Conservation (phyloP, 768 basidiomycete genomes). For the Scleroderma bovista region DNA sequence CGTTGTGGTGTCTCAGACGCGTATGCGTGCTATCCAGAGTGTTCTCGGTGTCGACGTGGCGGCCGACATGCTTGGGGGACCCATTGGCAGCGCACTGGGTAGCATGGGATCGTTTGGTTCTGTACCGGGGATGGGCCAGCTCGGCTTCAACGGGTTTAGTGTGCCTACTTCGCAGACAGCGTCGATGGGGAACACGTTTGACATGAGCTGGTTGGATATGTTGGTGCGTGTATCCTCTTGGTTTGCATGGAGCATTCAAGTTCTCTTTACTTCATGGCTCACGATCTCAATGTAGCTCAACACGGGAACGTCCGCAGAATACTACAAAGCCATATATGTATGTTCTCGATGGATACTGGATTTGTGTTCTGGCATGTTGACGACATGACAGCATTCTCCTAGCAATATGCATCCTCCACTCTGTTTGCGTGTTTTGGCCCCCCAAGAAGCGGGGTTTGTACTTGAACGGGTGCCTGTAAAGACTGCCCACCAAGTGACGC, state of each 20-base stretch:
- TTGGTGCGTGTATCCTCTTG: constrained; percentile 17
- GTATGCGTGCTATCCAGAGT: constrained; percentile 71
- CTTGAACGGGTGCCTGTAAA: constrained; percentile 68
- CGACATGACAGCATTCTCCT: constrained; percentile 50
- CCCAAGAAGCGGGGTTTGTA: constrained; percentile 72
- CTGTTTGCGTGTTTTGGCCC: constrained; percentile 56
- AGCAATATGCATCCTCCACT: constrained; percentile 64
- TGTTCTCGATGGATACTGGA: constrained; percentile 19
- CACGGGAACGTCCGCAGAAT: constrained; percentile 46
- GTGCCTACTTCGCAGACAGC: constrained; percentile 17
- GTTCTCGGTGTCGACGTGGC: constrained; percentile 36
- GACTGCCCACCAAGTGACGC: constrained; percentile 70
- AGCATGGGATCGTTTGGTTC: constrained; percentile 21
- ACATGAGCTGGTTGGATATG: constrained; percentile 25
- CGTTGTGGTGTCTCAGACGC: constrained; percentile 65
- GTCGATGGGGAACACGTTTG: constrained; percentile 1
- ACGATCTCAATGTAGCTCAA: constrained; percentile 43
- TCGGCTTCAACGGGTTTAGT: constrained; percentile 20
- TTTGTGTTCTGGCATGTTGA: constrained; percentile 1
- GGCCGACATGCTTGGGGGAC: constrained; percentile 19
- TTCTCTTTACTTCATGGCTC: not conserved
- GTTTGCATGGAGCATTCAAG: not conserved
- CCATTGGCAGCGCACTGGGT: constrained; percentile 14
- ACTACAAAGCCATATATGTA: constrained; percentile 67
- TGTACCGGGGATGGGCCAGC: constrained; percentile 19